phyloP scores from a whole-genome alignment of 2,329 filamentous ascomycete species.

The Fusarium torreyae region DNA sequence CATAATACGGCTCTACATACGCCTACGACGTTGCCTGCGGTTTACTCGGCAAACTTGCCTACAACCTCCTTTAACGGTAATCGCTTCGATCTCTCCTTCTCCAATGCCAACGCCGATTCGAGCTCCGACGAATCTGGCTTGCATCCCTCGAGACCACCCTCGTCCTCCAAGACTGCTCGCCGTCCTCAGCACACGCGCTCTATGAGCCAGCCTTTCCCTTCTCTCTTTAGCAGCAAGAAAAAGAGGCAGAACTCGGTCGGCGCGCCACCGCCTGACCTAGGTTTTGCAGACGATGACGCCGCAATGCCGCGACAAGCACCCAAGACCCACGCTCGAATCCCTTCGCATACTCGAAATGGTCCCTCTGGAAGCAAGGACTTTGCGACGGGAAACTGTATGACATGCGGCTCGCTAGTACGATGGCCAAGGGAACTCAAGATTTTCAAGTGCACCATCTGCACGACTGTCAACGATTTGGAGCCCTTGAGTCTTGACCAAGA shows the following conservation, averaged over 20 bases:
- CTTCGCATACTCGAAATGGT: conserved; percentile 53
- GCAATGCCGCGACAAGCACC: conserved; percentile 47
- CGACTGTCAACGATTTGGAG: conserved; percentile 85
- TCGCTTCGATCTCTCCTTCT: conserved; percentile 50
- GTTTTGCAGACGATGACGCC: conserved; percentile 50
- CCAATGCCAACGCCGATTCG: conserved; percentile 55
- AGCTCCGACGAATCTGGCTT: conserved; percentile 63
- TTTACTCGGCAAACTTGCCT: conserved; percentile 30
- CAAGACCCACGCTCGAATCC: conserved; percentile 47
- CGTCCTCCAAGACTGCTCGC: conserved; percentile 40
- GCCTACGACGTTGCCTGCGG: conserved; percentile 49
- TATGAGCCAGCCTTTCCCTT: conserved; percentile 85
- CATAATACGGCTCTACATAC: conserved; percentile 56
- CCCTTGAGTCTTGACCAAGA: conserved; percentile 43
- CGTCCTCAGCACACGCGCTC: conserved; percentile 65
- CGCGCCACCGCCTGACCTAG: conserved; percentile 54
- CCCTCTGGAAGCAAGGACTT: conserved; percentile 67
- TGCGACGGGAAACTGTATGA: conserved; percentile 83
- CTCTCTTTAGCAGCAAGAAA: conserved; percentile 74
- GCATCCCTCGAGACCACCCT: conserved; percentile 48
- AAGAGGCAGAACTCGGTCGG: conserved; percentile 64
- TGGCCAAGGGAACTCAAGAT: conserved; percentile 82
- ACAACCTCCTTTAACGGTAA: conserved; percentile 23
- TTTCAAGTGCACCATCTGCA: conserved; percentile 87
- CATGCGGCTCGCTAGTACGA: conserved; percentile 83